Base-by-base conservation (phyloP, 202 grass and related monocot species). In the Elaeis oleifera region DNA sequence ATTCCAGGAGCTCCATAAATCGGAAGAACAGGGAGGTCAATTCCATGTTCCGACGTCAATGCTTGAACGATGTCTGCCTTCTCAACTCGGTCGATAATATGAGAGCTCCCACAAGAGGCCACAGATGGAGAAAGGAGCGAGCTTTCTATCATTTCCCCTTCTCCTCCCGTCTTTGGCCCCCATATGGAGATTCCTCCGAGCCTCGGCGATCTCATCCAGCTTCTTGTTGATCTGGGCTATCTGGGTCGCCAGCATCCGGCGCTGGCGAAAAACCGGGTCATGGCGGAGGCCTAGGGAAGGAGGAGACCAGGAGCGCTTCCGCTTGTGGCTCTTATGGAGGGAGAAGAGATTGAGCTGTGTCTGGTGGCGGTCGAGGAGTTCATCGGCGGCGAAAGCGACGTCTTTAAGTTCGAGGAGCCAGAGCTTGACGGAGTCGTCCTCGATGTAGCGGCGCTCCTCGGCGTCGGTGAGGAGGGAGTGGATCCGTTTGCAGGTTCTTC, bases 151-250 rank as follows among this genome's bases (percentile, higher is more conserved):
- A n/a, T 51, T 14, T 51, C 23, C 51, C 51, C 50, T 50, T 32
- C 11, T 17, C 36, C 6, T 70, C 36, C 52, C 49, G 22, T 44
- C 57, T 4, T 28, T 31, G 19, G 73, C n/a, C 1, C 15, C 53
- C 14, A 80, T 7, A 16, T 27, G 65, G 20, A 59, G 49, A 1
- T 22, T 24, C 9, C 23, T 0, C 51, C 31, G 53, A 29, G 36
- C 56, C 14, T 23, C 23, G 19, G 16, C 21, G 51, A 81, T 69
- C 29, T 7, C 29, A 19, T 75, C 31, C n/a, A 56, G 60, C 17
- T 31, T 64, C 9, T 64, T 20, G 9, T 64, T 21, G 4, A 74
- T 64, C 23, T 75, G 51, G 14, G 31, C 53, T 23, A 81, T 11
- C 50, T 61, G 20, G 24, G 0, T 65, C 39, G 49, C 44, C 13